Evolutionary conservation across 495 filamentous ascomycete species (phyloP), one percentile per base, ranked within the genome.

Genomic region (Parachaetomium inaequale): DNA sequence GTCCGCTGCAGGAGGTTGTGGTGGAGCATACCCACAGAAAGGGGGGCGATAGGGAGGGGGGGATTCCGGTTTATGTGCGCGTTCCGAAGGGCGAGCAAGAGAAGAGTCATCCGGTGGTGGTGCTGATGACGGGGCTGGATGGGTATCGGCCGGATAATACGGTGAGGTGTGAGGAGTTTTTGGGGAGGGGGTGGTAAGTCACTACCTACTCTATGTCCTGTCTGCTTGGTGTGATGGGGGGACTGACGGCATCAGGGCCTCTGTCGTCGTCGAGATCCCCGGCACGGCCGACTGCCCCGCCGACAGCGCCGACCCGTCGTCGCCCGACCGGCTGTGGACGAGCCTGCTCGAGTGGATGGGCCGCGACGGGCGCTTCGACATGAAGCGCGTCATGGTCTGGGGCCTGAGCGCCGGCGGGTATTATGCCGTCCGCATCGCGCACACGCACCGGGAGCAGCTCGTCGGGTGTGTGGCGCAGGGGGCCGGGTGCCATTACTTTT

Each of bases 231-330:
- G 4, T 31, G 15, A 11, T 38, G n/a, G 36, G 6, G 4, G n/a
- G 5, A 32, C 26, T 31, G 34, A 31, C 19, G 21, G 6, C 5
- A 7, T 17, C 53, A 63, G 61, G 85, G 86, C 72, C 26, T 76
- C 71, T 1, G 77, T 91, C 4, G 76, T 89, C 29, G 80, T 84
- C 26, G 90, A 93, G 74, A 90, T 93, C 60, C 90, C 89, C 0
- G 90, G 90, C 0, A 93, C 90, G 1, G 90, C 87, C 3, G 90
- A 93, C 70, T 90, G 82, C 61, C 90, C 89, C 0, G 87, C 88
- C 0, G 84, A 86, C 59, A 76, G 73, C 5, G 72, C 76, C 0
- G 80, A 84, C 58, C 75, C 82, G 4, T 65, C 71, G 25, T 69
- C 71, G 4, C 65, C 77, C 0, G 84, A 85, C 28, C 76, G 87